A percentile compares a stretch with the other conserved stretches of the same genome.
Evolutionary conservation across 257 asterid genomes (phyloP).

Genomic region (Solanum rostratum): DNA sequence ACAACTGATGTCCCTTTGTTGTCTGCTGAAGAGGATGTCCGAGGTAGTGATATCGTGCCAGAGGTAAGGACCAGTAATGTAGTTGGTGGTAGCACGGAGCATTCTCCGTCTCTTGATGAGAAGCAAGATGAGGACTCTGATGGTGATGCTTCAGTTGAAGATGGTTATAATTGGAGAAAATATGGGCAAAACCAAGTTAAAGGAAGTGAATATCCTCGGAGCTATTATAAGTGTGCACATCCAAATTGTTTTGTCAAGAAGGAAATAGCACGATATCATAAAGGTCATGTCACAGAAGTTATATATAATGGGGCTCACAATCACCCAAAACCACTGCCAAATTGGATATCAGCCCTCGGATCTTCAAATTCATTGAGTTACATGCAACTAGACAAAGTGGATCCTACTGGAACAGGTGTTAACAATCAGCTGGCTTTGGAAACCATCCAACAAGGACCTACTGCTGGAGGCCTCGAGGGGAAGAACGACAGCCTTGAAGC

Average conservation of each 20-base stretch:
- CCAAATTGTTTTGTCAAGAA: conserved; percentile 60
- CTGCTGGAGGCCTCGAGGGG: conserved; percentile 21
- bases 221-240: conserved; percentile 76
- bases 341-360: conserved; percentile 35
- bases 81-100: conserved; percentile 18
- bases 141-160: conserved; percentile 44
- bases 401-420: conserved; percentile 19
- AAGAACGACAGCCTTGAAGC: conserved; percentile 33
- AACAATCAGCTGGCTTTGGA: conserved; percentile 30
- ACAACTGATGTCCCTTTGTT: conserved; percentile 19
- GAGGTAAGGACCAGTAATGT: conserved; percentile 16
- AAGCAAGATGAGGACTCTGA: conserved; percentile 28
- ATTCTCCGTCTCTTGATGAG: conserved; percentile 48
- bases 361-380: conserved; percentile 25
- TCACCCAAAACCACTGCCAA: conserved; percentile 64
- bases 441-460: conserved; percentile 28
- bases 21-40: conserved; percentile 18
- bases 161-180: conserved; percentile 79
- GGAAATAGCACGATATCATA: conserved; percentile 55
- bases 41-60: conserved; percentile 8
- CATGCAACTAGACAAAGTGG: conserved; percentile 31
- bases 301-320: conserved; percentile 65
- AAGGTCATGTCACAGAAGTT: conserved; percentile 65
- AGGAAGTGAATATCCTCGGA: conserved; percentile 71
- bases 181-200: conserved; percentile 82